Conservation (phyloP, 495 filamentous ascomycete species). For the Tuber umbilicatum region DNA sequence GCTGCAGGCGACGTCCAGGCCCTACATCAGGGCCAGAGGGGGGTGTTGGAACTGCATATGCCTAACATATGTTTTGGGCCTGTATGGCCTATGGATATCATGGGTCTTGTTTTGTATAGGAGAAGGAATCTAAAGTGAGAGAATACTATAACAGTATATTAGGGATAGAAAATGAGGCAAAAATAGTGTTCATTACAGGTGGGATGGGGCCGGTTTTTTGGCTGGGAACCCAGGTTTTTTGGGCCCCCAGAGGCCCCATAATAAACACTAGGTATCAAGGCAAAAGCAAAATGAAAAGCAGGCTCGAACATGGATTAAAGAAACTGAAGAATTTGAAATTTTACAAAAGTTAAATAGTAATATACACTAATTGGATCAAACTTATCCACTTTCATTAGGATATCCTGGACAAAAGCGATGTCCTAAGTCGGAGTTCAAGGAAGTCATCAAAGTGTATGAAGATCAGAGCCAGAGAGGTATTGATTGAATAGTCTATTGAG, state of each 20-base stretch:
- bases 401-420: neutral
- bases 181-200: too few species aligned
- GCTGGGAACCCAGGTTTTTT: too few species aligned
- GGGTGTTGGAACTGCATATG: too few species aligned
- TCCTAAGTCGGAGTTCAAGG: slow-evolving; percentile 14
- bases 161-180: neutral
- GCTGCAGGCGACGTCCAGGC: too few species aligned
- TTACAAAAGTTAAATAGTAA: slow-evolving; percentile 6
- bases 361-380: neutral
- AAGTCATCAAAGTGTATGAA: neutral
- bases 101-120: neutral
- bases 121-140: slow-evolving; percentile 6
- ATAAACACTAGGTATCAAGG: too few species aligned
- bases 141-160: slow-evolving; percentile 1
- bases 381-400: slow-evolving; percentile 1
- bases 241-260: too few species aligned
- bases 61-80: slow-evolving; percentile 12
- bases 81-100: slow-evolving; percentile 11
- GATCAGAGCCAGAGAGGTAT: slow-evolving; percentile 2
- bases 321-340: neutral
- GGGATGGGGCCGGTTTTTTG: too few species aligned
- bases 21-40: too few species aligned
- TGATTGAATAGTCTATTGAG: slow-evolving; percentile 10
- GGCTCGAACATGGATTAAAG: neutral
- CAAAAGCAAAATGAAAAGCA: neutral